phyloP scores from a whole-genome alignment of 179 eudicot species.

The Actinidia chinensis region DNA sequence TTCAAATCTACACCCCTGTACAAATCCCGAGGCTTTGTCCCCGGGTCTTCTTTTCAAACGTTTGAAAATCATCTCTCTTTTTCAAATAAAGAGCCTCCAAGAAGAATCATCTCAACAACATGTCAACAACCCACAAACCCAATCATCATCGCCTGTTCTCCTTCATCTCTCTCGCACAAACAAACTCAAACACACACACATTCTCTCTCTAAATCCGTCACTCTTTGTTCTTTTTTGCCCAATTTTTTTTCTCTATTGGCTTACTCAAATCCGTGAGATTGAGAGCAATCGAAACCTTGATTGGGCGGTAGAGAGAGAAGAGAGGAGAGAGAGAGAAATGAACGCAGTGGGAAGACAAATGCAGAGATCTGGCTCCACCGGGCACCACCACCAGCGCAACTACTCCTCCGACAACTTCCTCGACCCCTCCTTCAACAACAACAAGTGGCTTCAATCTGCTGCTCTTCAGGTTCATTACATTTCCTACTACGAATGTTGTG shows the following conservation, averaged over 20 bases:
- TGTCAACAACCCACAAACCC: not conserved
- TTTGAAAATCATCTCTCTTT: slow-evolving; percentile 20
- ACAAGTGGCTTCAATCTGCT: slow-evolving; percentile 58
- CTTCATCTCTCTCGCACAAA: not conserved
- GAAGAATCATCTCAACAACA: not conserved
- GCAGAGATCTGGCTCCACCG: slow-evolving; percentile 46
- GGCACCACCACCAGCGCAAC: slow-evolving; percentile 46
- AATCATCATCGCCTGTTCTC: not conserved
- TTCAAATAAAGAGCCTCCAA: not conserved
- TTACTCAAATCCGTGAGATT: no score
- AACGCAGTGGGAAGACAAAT: slow-evolving; percentile 50
- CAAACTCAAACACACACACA: not conserved
- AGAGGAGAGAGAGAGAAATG: slow-evolving; percentile 26
- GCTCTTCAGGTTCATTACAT: slow-evolving; percentile 35
- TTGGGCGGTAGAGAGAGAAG: not conserved
- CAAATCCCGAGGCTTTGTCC: not conserved
- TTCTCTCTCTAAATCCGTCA: not conserved
- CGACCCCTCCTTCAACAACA: slow-evolving; percentile 34
- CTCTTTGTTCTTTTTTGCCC: not conserved
- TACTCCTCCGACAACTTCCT: slow-evolving; percentile 42
- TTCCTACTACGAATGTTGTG: not conserved
- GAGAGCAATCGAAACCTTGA: no score
- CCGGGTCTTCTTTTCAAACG: slow-evolving; percentile 23
- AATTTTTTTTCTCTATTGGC: not conserved
- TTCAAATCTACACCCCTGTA: no score